phyloP scores from a whole-genome alignment of 441 rosid genomes.

The Gossypium schwendimanii region DNA sequence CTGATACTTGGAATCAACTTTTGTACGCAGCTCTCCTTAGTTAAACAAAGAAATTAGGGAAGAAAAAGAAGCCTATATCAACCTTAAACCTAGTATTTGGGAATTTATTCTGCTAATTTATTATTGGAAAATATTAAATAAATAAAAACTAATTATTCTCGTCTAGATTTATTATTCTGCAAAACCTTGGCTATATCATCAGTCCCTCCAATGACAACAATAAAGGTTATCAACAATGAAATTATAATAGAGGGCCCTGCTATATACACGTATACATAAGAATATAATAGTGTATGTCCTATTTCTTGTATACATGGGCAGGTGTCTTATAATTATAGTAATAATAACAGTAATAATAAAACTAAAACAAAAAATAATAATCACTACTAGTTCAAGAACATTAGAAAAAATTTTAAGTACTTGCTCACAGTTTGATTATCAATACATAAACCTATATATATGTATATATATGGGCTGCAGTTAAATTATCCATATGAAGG shows the following conservation, averaged over 20 bases:
- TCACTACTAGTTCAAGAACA: not conserved
- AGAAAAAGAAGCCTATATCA: no score
- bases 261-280: not conserved
- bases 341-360: not conserved
- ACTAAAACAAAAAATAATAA: not conserved
- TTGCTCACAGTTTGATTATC: not conserved
- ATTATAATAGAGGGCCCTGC: no score
- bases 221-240: not conserved
- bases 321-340: not conserved
- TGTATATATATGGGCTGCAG: conserved; percentile 1
- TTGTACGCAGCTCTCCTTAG: conserved; percentile 26
- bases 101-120: not conserved
- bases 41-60: not conserved
- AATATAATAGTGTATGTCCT: not conserved
- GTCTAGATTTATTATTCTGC: no score
- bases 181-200: conserved; percentile 10
- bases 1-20: conserved; percentile 39
- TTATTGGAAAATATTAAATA: no score
- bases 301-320: not conserved
- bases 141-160: not conserved
- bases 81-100: not conserved
- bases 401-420: not conserved
- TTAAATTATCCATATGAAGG: conserved; percentile 4
- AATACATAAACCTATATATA: not conserved
- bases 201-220: not conserved